These are phyloP conservation scores for Citeromyces matritensis DNA, from an alignment of 805 yeast genomes.

Conservation along the genomic window DNA sequence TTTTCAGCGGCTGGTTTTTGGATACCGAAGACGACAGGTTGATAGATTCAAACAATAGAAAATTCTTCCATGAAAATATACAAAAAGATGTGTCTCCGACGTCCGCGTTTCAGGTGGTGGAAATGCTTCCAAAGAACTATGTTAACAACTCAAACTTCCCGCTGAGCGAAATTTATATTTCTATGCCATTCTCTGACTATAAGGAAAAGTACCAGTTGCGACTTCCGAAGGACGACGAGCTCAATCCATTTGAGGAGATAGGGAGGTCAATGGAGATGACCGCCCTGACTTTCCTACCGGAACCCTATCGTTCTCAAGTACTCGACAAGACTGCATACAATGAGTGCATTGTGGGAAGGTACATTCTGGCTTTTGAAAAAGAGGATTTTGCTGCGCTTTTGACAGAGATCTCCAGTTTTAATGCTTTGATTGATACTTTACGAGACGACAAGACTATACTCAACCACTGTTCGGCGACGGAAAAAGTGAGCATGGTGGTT, in stretches of 20 bases:
- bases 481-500: constrained; percentile 21
- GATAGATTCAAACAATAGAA: no score
- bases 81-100: no score
- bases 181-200: constrained; percentile 27
- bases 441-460: constrained; percentile 4
- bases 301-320: constrained; percentile 14
- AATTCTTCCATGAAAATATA: no score
- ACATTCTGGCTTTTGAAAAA: constrained; percentile 15
- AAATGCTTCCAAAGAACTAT: no score
- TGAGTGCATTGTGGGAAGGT: constrained; percentile 22
- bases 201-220: constrained; percentile 33
- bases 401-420: constrained; percentile 24
- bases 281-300: constrained; percentile 24
- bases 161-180: constrained; percentile 11
- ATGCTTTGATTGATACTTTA: constrained; percentile 19
- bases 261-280: constrained; percentile 30
- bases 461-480: constrained; percentile 1
- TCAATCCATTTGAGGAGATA: constrained; percentile 51
- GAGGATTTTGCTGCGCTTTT: constrained; percentile 15
- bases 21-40: no score
- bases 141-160: constrained; percentile 10
- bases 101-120: no score
- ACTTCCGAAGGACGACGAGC: constrained; percentile 35
- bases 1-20: no score
- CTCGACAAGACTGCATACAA: constrained; percentile 17